These are phyloP conservation scores for Salix purpurea DNA, from an alignment of 345 rosid genomes.

Conservation along the genomic window DNA sequence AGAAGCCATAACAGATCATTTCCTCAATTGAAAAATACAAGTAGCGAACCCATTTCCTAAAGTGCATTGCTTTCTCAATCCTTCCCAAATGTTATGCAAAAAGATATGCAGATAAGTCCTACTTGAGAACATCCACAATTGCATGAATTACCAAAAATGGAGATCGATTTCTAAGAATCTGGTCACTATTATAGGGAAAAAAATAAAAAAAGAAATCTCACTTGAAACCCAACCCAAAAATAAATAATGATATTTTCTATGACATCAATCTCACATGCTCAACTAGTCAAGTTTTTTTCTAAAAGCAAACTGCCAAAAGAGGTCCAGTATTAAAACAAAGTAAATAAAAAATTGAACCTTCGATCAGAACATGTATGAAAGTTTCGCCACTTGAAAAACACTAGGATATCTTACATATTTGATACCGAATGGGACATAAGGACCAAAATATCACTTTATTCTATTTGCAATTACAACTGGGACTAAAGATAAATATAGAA, in stretches of 20 bases:
- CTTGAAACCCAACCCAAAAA: background rate
- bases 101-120: background rate
- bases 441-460: background rate
- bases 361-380: background rate
- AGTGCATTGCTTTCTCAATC: background rate
- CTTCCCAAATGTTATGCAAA: background rate
- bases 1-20: background rate
- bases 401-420: background rate
- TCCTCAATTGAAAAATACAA: background rate
- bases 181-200: background rate
- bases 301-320: background rate
- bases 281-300: background rate
- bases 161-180: background rate
- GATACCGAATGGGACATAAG: background rate
- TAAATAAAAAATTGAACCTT: background rate
- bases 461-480: conserved; percentile 1
- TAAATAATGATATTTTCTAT: background rate
- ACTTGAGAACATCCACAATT: background rate
- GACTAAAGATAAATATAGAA: background rate
- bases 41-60: background rate
- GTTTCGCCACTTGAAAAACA: background rate
- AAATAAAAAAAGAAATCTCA: background rate
- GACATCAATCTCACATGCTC: background rate
- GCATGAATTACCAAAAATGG: background rate
- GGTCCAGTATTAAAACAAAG: background rate